Base-by-base conservation (phyloP, 1,284 basidiomycete species). In the Neolentinus lepideus region DNA sequence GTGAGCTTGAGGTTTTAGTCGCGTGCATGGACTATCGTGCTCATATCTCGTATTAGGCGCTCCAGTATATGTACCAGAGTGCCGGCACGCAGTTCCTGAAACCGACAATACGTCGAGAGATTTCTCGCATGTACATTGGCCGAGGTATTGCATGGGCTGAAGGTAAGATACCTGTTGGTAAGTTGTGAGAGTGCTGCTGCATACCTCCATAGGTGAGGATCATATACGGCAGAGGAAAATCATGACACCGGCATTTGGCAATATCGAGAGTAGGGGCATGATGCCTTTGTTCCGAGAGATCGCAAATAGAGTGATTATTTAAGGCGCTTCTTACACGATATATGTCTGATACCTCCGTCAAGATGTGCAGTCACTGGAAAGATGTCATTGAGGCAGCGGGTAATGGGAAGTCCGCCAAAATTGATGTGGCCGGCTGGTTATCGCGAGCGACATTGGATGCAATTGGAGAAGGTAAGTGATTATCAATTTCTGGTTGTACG, bases 141-240 rank as follows among this genome's bases (percentile, higher is more conserved):
- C 57, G 62, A 22, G 67, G 69, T n/a, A 50, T 70, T 36, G 59
- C 63, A 3, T 67, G 63, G 63, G 66, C 64, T 9, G 66, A 70
- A 19, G 63, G 63, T 63, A 53, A 8, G 22, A 22, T 43, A 16
- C 6, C 3, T 43, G 16, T n/a, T 21, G 33, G 16, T 35, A 16
- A 35, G 9, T 43, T 52, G 29, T 47, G 29, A 19, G 46, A 45
- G 52, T 31, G n/a, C 22, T 29, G 9, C 19, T 21, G n/a, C 12
- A 43, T 43, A 16, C 38, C 38, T 4, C 19, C 16, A 21, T n/a
- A 59, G 68, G 68, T 46, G 62, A 66, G 21, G 59, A 62, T 52
- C 69, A 70, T 61, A 65, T 60, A 58, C 60, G 63, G 45, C 67
- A 68, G 53, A 64, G 69, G 53, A 67, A 62, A 54, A 59, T 68